Conservation (phyloP, 352 stramenopile genomes). For the Aphanomyces cochlioides region DNA sequence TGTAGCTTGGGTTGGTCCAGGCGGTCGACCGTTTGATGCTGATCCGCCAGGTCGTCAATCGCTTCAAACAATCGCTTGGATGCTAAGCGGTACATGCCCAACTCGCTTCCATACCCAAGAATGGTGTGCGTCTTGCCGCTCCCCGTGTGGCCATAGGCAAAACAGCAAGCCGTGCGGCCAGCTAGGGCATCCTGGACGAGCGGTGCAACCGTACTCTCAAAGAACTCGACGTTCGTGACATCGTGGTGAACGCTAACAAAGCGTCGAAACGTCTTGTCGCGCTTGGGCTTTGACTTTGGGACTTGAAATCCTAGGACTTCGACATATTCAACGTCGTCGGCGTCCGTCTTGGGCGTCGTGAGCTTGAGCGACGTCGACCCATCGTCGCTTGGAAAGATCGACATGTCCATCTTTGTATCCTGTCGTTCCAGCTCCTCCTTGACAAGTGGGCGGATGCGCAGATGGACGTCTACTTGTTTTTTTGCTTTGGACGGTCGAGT, state of each 20-base stretch:
- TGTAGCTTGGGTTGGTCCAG: slow-evolving; percentile 34
- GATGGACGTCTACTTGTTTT: slow-evolving; percentile 15
- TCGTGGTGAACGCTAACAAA: slow-evolving; percentile 13
- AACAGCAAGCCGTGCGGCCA: slow-evolving; percentile 48
- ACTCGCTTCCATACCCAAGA: slow-evolving; percentile 45
- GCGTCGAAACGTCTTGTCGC: slow-evolving; percentile 8
- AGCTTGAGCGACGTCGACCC: neutral
- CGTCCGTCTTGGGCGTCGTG: slow-evolving; percentile 12
- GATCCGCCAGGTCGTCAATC: neutral
- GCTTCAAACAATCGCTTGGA: slow-evolving; percentile 40
- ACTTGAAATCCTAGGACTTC: slow-evolving; percentile 24
- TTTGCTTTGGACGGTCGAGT: neutral
- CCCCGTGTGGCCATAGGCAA: slow-evolving; percentile 58
- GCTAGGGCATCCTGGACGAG: slow-evolving; percentile 34
- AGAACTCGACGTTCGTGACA: slow-evolving; percentile 39
- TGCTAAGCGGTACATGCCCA: slow-evolving; percentile 42
- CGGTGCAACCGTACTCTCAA: slow-evolving; percentile 33
- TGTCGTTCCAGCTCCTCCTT: slow-evolving; percentile 14
- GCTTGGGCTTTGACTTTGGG: slow-evolving; percentile 29
- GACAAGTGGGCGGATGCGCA: slow-evolving; percentile 17
- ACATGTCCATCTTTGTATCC: neutral
- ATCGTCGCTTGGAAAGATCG: neutral
- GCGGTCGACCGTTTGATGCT: neutral
- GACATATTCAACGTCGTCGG: slow-evolving; percentile 26
- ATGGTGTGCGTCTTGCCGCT: slow-evolving; percentile 65